Evolutionary conservation across 805 yeast genomes (phyloP), one percentile per base, ranked within the genome.

Genomic region (Cyberlindnera galapagoensis): DNA sequence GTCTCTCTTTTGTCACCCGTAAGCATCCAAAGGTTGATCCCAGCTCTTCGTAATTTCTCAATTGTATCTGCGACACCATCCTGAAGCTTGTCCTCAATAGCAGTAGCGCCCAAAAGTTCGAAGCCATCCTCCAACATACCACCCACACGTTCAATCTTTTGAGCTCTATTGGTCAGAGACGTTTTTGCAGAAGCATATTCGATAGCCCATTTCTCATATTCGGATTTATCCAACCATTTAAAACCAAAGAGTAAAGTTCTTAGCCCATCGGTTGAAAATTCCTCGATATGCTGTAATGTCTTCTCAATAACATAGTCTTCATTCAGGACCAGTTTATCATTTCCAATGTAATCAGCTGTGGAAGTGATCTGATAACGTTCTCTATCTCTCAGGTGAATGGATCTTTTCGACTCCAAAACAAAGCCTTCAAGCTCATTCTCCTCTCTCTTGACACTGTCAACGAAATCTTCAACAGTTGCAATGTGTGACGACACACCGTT

Each of bases 1-100:
- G 99, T 92, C 57, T 92, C 99, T 38, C 97, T 67, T 53, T 94
- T 94, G 55, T 92, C 99, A 27, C 99, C 99, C 0, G 99, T 92
- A 29, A 92, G 64, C 97, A 92, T 92, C 99, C 99, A 92, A 67
- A 92, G 60, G 49, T 80, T 85, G 36, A 92, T 86, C 3, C 95
- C 95, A 0, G 99, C 97, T 42, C 94, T 69, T 46, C 95, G 73
- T 30, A 92, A 67, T 50, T 86, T 87, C 37, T 86, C 97, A 42
- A 92, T 88, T 0, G 97, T 74, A 34, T 88, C 95, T 15, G 97
- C 81, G 6, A 92, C 98, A n/a, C 98, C 99, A 16, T 79, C 81
- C 59, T 92, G 99, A 24, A 92, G 66, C 52, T 90, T 92, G 53
- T 92, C 99, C 54, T 92, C 99, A 40, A 92, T 92, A 0, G 97